phyloP scores from a whole-genome alignment of 2,329 filamentous ascomycete species.

The Botrytis sinoallii region DNA sequence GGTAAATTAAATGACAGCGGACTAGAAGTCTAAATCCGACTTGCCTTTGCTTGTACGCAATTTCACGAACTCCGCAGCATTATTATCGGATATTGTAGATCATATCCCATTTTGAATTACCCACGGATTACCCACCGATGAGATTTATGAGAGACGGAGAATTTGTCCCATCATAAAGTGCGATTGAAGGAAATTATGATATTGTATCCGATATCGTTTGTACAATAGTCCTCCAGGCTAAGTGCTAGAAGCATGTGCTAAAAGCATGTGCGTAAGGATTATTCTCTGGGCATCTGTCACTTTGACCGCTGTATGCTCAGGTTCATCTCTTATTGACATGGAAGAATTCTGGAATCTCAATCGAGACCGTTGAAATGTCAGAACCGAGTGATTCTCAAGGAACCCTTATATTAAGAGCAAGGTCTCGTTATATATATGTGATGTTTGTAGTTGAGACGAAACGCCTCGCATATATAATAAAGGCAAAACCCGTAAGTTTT shows the following conservation, averaged over 20 bases:
- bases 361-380: not conserved
- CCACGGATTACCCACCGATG: not conserved
- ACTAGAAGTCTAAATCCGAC: conserved; percentile 6
- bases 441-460: not conserved
- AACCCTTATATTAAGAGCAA: not conserved
- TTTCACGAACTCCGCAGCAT: not conserved
- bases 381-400: not conserved
- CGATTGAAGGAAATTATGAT: not conserved
- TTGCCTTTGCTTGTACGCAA: not conserved
- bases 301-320: not conserved
- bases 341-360: not conserved
- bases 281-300: not conserved
- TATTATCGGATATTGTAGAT: not conserved
- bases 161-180: not conserved
- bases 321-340: not conserved
- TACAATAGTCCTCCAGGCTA: not conserved
- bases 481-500: not conserved
- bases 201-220: not conserved
- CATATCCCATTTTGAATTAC: not conserved
- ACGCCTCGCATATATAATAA: not conserved
- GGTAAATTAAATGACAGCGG: not conserved
- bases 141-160: not conserved
- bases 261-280: not conserved
- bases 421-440: not conserved
- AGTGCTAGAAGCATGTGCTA: not conserved